Conservation (phyloP, 75 land plant genomes). For the Chamaecyparis obtusa region DNA sequence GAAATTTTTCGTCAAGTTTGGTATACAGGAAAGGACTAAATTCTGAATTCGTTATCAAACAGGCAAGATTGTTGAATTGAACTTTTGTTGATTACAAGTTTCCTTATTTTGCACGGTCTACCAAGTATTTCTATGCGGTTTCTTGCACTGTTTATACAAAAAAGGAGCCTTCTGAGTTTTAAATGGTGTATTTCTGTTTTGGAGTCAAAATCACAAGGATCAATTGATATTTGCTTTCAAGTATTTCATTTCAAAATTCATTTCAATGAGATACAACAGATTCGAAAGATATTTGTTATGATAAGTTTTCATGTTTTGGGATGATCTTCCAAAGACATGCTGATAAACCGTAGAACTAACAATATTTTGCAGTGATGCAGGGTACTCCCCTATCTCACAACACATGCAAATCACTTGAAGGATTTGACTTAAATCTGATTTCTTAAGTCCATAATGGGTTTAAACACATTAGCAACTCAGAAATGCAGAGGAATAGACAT, state of each 20-base stretch:
- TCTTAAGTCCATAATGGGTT: no score
- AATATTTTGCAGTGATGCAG: no score
- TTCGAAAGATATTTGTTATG: neutral
- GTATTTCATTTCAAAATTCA: neutral
- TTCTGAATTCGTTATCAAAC: neutral
- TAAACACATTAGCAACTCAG: no score
- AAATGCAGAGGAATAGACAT: no score
- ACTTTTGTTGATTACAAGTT: neutral
- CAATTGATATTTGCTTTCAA: neutral
- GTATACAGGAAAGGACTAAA: slow-evolving; percentile 20
- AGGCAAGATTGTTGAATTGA: slow-evolving; percentile 2
- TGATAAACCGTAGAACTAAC: neutral
- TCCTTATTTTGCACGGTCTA: neutral
- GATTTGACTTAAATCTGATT: no score
- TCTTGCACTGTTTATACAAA: neutral
- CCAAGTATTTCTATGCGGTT: neutral
- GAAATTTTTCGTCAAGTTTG: slow-evolving; percentile 60
- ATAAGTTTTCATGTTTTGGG: neutral
- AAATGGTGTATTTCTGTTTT: neutral
- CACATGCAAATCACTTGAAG: no score
- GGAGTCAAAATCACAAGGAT: neutral
- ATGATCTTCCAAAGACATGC: neutral
- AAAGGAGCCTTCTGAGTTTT: neutral
- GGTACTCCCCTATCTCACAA: no score
- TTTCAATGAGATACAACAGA: neutral